Percentiles rank a stretch among this genome's conserved stretches.
Evolutionary conservation across 164 flowering plant genomes (phyloP).

Genomic region (Houttuynia cordata): DNA sequence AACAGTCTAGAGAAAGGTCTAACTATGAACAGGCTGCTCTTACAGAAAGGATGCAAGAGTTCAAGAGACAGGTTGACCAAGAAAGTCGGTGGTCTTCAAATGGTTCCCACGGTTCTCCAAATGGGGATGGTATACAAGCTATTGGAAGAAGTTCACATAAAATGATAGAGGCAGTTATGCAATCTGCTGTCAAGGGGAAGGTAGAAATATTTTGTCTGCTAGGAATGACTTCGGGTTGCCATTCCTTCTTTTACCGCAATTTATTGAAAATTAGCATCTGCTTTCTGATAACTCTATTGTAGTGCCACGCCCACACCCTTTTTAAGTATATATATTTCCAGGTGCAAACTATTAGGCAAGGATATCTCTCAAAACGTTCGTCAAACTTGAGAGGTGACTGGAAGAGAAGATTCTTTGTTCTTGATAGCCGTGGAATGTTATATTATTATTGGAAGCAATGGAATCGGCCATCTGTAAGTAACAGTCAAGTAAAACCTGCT

Average conservation of each 20-base stretch:
- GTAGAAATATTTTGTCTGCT: slow-evolving; percentile 20
- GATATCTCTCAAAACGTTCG: slow-evolving; percentile 91
- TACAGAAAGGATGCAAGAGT: slow-evolving; percentile 86
- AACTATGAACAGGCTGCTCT: slow-evolving; percentile 90
- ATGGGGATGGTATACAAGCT: slow-evolving; percentile 31
- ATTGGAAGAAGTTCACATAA: slow-evolving; percentile 43
- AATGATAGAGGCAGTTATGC: slow-evolving; percentile 50
- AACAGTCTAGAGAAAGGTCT: slow-evolving; percentile 87
- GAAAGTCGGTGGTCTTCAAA: slow-evolving; percentile 59
- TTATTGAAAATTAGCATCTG: no score
- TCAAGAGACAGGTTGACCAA: slow-evolving; percentile 77
- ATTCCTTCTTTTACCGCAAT: neutral
- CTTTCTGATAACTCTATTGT: no score
- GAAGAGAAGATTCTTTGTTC: slow-evolving; percentile 94
- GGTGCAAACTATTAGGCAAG: slow-evolving; percentile 98
- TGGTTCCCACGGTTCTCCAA: slow-evolving; percentile 59
- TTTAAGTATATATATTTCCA: slow-evolving; percentile 13
- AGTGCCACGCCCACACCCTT: no score
- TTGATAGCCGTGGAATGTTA: slow-evolving; percentile 92
- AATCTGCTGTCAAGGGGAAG: slow-evolving; percentile 88
- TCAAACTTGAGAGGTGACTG: slow-evolving; percentile 93
- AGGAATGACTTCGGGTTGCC: neutral
- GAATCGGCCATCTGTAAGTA: slow-evolving; percentile 60
- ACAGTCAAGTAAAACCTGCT: neutral
- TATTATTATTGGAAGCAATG: slow-evolving; percentile 86